Evolutionary conservation across 2,329 filamentous ascomycete species (phyloP).

Genomic region (Penicillium sp.): DNA sequence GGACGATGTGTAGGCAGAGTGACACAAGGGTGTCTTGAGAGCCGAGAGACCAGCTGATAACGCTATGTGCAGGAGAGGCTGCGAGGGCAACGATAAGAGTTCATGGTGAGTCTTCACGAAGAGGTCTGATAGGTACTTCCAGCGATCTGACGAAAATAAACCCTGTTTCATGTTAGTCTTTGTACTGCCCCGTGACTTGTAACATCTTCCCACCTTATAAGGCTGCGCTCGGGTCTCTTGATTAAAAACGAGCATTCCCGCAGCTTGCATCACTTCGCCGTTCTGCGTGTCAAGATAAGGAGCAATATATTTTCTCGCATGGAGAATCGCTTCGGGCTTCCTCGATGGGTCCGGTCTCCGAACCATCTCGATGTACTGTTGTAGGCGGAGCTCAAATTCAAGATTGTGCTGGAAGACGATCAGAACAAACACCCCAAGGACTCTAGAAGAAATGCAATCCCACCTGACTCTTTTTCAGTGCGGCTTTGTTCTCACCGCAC

Average conservation of each 20-base stretch:
- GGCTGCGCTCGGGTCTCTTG: constrained; percentile 59
- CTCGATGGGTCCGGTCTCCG: constrained; percentile 63
- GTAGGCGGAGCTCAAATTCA: constrained; percentile 88
- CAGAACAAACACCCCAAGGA: too few relatives aligned
- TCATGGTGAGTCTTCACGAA: constrained; percentile 85
- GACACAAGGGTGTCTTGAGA: constrained; percentile 91
- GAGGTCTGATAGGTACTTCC: constrained; percentile 70
- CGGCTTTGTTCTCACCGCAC: constrained; percentile 92
- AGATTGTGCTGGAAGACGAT: constrained; percentile 62
- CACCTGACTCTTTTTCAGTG: constrained; percentile 81
- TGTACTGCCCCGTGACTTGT: not conserved
- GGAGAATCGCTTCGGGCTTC: constrained; percentile 70
- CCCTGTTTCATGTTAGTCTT: constrained; percentile 46
- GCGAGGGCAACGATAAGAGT: constrained; percentile 75
- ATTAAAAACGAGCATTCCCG: constrained; percentile 74
- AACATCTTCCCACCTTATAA: constrained; percentile 54
- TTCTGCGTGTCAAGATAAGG: constrained; percentile 68
- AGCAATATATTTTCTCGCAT: constrained; percentile 78
- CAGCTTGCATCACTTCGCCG: constrained; percentile 67
- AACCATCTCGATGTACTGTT: constrained; percentile 92
- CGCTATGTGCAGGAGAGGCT: constrained; percentile 84
- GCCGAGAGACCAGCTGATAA: constrained; percentile 88
- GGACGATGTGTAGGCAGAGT: constrained; percentile 62
- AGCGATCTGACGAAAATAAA: constrained; percentile 71
- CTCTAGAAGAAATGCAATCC: too few relatives aligned